Evolutionary conservation across 306 rosid species (phyloP), one percentile per base, ranked within the genome.

Genomic region (Sicyos baderoa): DNA sequence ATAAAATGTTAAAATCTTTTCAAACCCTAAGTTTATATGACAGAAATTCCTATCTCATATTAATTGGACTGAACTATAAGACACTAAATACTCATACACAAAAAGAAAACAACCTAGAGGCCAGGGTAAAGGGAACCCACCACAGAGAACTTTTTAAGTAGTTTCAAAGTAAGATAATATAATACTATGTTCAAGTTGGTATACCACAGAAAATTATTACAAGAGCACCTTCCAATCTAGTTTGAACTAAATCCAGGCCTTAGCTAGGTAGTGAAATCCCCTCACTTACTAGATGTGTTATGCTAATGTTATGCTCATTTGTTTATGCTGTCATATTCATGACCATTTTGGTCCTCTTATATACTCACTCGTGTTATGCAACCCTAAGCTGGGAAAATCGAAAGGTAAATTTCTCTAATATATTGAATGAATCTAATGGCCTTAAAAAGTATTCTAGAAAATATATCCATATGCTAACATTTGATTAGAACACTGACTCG

Each of bases 401-500:
- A 63, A n/a, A 19, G 11, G 17, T 35, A 58, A 15, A 58, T 58
- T 58, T 1, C 42, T 58, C 6, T 11, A 58, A 58, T 58, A 29
- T 14, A 14, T 58, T 27, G 64, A 35, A 44, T 19, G 12, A 9
- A 40, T 40, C 25, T 7, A 63, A 63, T 40, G 29, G 50, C 51
- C 45, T 42, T 44, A 72, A 18, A 29, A 44, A 63, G 52, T 63
- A 63, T 17, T 14, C 17, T 18, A 29, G 0, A 68, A 75, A 44
- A 55, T 8, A 75, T 9, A 72, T 25, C 6, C 54, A 61, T 21
- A 51, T 29, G 52, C 55, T 42, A 9, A 25, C 47, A 44, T 71
- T 40, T 45, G 74, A 77, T 3, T 44, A 65, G 63, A 71, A 78
- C 45, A 88, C 99, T 79, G 78, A 93, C 99, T 88, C 97, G 74